These are phyloP conservation scores for Diaporthe batatas DNA, from an alignment of 2,329 filamentous ascomycete genomes.

Conservation along the genomic window DNA sequence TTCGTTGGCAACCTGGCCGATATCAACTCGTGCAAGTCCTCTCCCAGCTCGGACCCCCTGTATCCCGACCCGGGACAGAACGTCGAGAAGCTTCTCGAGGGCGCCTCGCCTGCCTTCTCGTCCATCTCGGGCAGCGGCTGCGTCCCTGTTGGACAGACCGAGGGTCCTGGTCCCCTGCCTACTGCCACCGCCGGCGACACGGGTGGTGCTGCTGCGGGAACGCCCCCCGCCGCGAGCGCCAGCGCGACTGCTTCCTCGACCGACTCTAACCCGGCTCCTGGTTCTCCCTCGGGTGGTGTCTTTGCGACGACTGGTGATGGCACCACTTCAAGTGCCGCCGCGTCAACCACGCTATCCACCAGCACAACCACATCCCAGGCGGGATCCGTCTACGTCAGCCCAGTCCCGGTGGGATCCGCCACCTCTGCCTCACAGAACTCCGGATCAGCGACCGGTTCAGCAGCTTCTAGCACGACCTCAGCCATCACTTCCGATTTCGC, in stretches of 20 bases:
- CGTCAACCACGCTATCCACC: conserved; percentile 34
- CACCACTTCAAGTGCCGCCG: background rate
- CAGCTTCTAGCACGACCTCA: background rate
- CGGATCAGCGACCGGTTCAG: background rate
- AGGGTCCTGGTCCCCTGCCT: conserved; percentile 44
- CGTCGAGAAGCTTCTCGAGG: conserved; percentile 43
- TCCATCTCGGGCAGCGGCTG: conserved; percentile 42
- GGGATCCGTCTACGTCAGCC: conserved; percentile 26
- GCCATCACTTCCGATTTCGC: background rate
- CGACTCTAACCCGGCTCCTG: background rate
- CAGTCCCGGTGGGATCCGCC: background rate
- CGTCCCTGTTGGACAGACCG: conserved; percentile 37
- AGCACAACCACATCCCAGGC: background rate
- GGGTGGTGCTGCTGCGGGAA: background rate
- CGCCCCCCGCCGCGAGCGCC: conserved; percentile 15
- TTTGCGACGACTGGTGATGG: conserved; percentile 7
- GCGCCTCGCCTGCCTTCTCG: conserved; percentile 11
- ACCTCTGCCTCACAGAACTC: background rate
- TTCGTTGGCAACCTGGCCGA: conserved; percentile 43
- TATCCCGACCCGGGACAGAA: conserved; percentile 47
- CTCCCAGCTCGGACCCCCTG: conserved; percentile 40
- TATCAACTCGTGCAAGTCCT: conserved; percentile 41
- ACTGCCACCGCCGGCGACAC: conserved; percentile 27
- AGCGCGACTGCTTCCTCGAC: conserved; percentile 9
- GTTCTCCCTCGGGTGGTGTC: conserved; percentile 19